phyloP scores from a whole-genome alignment of 192 early-diverging fungal genomes.

The Linnemannia exigua region DNA sequence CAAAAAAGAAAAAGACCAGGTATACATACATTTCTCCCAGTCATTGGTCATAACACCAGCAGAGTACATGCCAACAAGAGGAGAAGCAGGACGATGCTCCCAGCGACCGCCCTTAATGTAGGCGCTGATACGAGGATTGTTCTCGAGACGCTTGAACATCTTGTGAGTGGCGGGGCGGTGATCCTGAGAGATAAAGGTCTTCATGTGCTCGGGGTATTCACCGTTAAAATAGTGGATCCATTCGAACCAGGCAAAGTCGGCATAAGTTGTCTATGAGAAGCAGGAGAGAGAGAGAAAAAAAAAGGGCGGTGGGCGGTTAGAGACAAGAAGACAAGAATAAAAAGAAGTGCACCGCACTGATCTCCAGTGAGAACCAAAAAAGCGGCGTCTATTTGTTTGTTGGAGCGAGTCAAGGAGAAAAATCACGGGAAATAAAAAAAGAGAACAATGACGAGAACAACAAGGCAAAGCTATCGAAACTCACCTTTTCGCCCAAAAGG shows the following conservation, averaged over 20 bases:
- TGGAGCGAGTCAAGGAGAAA: too few species aligned
- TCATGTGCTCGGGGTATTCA: constrained; percentile 33
- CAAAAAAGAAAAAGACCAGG: background rate
- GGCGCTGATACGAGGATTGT: constrained; percentile 34
- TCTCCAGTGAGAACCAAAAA: too few species aligned
- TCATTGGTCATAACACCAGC: constrained; percentile 23
- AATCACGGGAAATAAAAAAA: background rate
- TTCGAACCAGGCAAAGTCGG: constrained; percentile 42
- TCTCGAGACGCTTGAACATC: constrained; percentile 31
- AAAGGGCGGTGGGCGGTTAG: too few species aligned
- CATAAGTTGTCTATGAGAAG: constrained; percentile 27
- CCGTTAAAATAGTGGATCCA: constrained; percentile 29
- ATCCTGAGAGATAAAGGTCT: constrained; percentile 25
- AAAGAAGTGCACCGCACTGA: too few species aligned
- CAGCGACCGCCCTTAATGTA: constrained; percentile 51
- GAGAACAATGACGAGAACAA: background rate
- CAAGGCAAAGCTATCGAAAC: background rate
- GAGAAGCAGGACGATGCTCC: constrained; percentile 29
- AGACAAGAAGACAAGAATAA: too few species aligned
- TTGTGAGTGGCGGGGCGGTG: constrained; percentile 33
- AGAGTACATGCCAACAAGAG: constrained; percentile 29
- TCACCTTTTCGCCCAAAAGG: constrained; percentile 40
- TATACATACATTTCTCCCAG: constrained; percentile 24
- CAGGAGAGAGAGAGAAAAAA: background rate
- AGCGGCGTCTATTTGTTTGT: too few species aligned